Evolutionary conservation across 495 filamentous ascomycete species (phyloP).

Genomic region (Rostrohypoxylon terebratum): DNA sequence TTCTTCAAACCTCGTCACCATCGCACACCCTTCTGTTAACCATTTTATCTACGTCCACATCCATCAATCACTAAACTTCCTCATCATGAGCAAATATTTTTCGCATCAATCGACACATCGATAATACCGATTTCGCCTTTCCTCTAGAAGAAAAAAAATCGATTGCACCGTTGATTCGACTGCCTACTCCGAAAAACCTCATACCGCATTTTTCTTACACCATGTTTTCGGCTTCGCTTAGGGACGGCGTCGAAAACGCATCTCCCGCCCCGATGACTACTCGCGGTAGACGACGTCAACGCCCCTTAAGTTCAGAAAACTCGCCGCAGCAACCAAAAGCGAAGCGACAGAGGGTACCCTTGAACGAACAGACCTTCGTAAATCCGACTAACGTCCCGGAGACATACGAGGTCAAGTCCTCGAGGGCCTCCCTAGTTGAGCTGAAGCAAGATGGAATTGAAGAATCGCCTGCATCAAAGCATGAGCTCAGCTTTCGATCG

Average conservation of each 20-base stretch:
- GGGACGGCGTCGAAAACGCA: slow-evolving; percentile 53
- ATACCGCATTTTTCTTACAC: slow-evolving; percentile 34
- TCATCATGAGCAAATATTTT: slow-evolving; percentile 45
- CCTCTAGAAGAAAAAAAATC: slow-evolving; percentile 24
- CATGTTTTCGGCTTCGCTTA: slow-evolving; percentile 73
- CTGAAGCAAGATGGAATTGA: slow-evolving; percentile 61
- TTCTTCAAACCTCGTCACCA: slow-evolving; percentile 34
- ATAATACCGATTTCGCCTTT: slow-evolving; percentile 36
- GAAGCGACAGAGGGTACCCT: slow-evolving; percentile 68
- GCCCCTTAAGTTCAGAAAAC: slow-evolving; percentile 73
- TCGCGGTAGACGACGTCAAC: slow-evolving; percentile 72
- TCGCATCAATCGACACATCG: slow-evolving; percentile 40
- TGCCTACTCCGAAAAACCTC: slow-evolving; percentile 23
- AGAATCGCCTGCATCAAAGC: slow-evolving; percentile 54
- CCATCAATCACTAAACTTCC: slow-evolving; percentile 30
- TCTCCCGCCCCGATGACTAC: slow-evolving; percentile 64
- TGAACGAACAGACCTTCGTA: slow-evolving; percentile 66
- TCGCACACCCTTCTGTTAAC: slow-evolving; percentile 31
- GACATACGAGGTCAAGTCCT: slow-evolving; percentile 61
- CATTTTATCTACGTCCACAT: slow-evolving; percentile 29
- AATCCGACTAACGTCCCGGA: slow-evolving; percentile 60
- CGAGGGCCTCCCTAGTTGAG: slow-evolving; percentile 55
- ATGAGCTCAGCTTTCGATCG: slow-evolving; percentile 71
- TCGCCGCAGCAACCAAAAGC: slow-evolving; percentile 73
- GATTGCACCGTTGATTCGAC: slow-evolving; percentile 36